A percentile compares a stretch with the other conserved stretches of the same genome.
Conservation (phyloP, 139 green algal species). For the Haematococcus sp. region DNA sequence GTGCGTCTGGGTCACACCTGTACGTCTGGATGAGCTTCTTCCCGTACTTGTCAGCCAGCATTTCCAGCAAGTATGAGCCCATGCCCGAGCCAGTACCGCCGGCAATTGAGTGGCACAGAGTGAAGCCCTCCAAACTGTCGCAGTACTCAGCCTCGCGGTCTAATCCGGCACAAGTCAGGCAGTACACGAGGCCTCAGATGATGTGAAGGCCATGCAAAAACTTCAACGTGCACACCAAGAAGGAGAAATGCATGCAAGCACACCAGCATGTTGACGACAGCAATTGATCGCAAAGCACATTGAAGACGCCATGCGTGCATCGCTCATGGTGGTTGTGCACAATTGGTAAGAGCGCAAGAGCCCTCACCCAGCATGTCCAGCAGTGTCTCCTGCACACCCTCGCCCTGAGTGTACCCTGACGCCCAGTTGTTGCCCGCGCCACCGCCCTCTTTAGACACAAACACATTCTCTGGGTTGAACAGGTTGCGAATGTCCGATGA, state of each 20-base stretch:
- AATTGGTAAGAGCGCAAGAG: too few species aligned
- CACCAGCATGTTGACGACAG: too few species aligned
- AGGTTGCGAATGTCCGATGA: constrained; percentile 90
- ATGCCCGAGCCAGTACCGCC: constrained; percentile 95
- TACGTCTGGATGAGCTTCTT: constrained; percentile 98
- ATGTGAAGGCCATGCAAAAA: not conserved
- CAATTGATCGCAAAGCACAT: too few species aligned
- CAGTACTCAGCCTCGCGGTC: constrained; percentile 97
- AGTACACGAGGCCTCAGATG: not conserved
- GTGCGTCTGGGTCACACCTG: constrained; percentile 49
- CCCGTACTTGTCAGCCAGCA: constrained; percentile 62
- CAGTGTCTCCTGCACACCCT: constrained; percentile 89
- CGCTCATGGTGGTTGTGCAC: too few species aligned
- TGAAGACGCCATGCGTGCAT: too few species aligned
- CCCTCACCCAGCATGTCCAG: constrained; percentile 97
- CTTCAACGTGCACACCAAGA: too few species aligned
- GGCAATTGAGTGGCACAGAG: constrained; percentile 95
- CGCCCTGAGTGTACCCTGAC: constrained; percentile 89
- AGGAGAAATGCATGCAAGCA: too few species aligned
- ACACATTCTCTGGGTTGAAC: constrained; percentile 99
- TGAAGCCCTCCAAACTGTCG: constrained; percentile 97
- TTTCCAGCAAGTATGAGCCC: constrained; percentile 97
- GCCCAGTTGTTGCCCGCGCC: constrained; percentile 99
- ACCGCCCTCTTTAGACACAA: constrained; percentile 87
- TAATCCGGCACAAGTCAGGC: constrained; percentile 24